Base-by-base conservation (phyloP, 129 eudicot genomes). In the Centella asiatica region DNA sequence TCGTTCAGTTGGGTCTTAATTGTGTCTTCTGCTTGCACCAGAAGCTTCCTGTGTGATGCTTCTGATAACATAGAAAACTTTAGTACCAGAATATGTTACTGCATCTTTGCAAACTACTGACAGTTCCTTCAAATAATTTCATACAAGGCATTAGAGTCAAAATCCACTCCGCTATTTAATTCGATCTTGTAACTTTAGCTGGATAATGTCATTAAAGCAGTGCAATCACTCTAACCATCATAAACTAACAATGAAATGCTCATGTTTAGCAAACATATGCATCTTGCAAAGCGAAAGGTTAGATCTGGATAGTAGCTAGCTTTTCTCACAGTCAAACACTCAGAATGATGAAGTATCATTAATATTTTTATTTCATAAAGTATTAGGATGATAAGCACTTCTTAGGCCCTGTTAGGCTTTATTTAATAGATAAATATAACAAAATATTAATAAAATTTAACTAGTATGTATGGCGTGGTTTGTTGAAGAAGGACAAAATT, bases 21-120 rank as follows among this genome's bases (percentile, higher is more conserved):
- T 46, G 77, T 78, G 74, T 80, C 85, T 72, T 85, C 84, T 22
- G 80, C 79, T 78, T 89, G 83, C 76, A 69, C 42, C 62, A 89
- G 76, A 65, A 80, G 55, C 71, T 82, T 89, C 54, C 75, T 80
- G 61, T 85, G 95, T 58, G 77, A 75, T 62, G 74, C 53, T 73
- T 77, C 97, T 89, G 76, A 46, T 13, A 77, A 57, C 44, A 33
- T 24, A 62, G 31, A 66, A 65, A 32, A 65, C 10, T 33, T 44
- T 29, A 34, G 4, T 66, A n/a, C 22, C 47, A 11, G 19, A 44
- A 31, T 23, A 28, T 18, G 14, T 50, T 24, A 36, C 52, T 20
- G 29, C 17, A 24, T 33, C 20, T 31, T 27, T 10, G 0, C 12
- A 31, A 51, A 34, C 26, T n/a, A 11, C 15, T 42, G 15, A n/a